A percentile compares a stretch with the other conserved stretches of the same genome.
These are phyloP conservation scores for Hypoxylon rubiginosum DNA, from an alignment of 2,329 filamentous ascomycete genomes.

Conservation along the genomic window DNA sequence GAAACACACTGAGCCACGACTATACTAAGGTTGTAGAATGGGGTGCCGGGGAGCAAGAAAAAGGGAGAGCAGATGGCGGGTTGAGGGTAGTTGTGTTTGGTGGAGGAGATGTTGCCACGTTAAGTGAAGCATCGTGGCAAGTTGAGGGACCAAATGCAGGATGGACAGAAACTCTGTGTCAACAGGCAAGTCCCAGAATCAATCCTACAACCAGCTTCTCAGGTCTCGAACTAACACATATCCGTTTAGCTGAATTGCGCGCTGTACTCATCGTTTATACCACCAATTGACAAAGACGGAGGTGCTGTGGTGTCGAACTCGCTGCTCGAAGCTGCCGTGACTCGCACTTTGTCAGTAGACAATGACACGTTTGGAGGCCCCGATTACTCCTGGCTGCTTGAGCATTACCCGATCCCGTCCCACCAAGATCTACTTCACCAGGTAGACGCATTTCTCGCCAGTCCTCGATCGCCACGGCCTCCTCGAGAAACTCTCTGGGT, in stretches of 20 bases:
- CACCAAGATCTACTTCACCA: slow-evolving; percentile 61
- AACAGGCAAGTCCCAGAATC: slow-evolving; percentile 55
- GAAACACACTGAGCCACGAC: slow-evolving; percentile 16
- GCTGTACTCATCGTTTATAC: slow-evolving; percentile 62
- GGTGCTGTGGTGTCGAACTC: slow-evolving; percentile 68
- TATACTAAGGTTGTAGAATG: slow-evolving; percentile 29
- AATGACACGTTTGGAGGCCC: slow-evolving; percentile 52
- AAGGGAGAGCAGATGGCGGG: slow-evolving; percentile 45
- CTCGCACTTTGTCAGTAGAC: slow-evolving; percentile 50
- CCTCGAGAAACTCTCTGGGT: slow-evolving; percentile 66
- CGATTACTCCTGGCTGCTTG: slow-evolving; percentile 60
- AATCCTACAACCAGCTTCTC: neutral
- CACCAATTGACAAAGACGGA: slow-evolving; percentile 61
- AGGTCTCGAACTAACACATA: slow-evolving; percentile 28
- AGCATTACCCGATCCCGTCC: slow-evolving; percentile 59
- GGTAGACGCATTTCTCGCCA: slow-evolving; percentile 61
- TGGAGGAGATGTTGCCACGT: slow-evolving; percentile 61
- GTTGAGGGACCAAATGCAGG: slow-evolving; percentile 37
- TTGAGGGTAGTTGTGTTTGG: slow-evolving; percentile 67
- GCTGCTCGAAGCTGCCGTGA: slow-evolving; percentile 64
- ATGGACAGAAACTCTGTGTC: slow-evolving; percentile 65
- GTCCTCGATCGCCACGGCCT: slow-evolving; percentile 50
- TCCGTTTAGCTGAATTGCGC: slow-evolving; percentile 61
- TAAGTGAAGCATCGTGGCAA: slow-evolving; percentile 45
- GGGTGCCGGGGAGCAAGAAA: slow-evolving; percentile 18